phyloP scores from a whole-genome alignment of 2,329 filamentous ascomycete genomes.

The Cercospora sp. region DNA sequence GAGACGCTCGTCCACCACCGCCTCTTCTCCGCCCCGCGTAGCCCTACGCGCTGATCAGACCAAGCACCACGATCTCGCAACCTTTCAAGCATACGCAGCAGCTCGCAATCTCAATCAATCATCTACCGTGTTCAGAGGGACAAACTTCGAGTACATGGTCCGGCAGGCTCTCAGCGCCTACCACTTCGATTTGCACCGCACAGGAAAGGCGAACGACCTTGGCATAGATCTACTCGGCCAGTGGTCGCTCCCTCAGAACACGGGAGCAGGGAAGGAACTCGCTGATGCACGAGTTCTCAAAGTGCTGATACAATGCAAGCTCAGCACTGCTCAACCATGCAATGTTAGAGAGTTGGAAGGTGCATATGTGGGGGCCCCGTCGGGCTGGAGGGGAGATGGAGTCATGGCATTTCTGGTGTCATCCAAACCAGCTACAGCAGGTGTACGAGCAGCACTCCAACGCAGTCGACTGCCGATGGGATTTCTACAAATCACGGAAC shows the following conservation, averaged over 20 bases:
- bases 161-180: constrained; percentile 58
- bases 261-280: not conserved
- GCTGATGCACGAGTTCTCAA: constrained; percentile 32
- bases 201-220: constrained; percentile 66
- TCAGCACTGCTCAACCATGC: constrained; percentile 55
- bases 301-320: constrained; percentile 69
- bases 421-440: constrained; percentile 71
- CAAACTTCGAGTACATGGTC: constrained; percentile 74
- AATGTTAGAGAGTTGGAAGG: constrained; percentile 77
- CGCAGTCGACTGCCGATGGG: constrained; percentile 70
- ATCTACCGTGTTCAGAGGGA: constrained; percentile 68
- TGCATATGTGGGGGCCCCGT: constrained; percentile 70
- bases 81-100: constrained; percentile 66
- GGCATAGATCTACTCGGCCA: constrained; percentile 74
- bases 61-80: constrained; percentile 63
- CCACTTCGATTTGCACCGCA: constrained; percentile 65
- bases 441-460: constrained; percentile 71
- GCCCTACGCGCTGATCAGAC: constrained; percentile 2
- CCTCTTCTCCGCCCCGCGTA: not conserved
- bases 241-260: constrained; percentile 59
- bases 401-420: constrained; percentile 72
- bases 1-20: not conserved
- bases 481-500: constrained; percentile 62
- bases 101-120: constrained; percentile 56
- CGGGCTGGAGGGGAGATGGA: constrained; percentile 66